Percentiles rank a stretch among this genome's conserved stretches.
Conservation (phyloP, 371 early-diverging fungal species). For the Mucor velutinosus region DNA sequence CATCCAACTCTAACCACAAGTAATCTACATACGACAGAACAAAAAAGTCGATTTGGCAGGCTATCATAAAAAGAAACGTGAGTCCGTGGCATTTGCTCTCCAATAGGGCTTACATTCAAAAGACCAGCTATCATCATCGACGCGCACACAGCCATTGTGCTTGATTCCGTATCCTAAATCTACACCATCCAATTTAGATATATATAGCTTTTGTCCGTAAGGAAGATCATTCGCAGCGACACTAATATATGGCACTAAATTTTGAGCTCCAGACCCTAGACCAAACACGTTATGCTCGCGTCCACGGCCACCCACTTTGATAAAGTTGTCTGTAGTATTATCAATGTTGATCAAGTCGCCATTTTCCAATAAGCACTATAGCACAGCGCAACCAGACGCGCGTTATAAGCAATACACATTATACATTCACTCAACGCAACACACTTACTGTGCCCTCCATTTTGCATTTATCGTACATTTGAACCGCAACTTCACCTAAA, state of each 20-base stretch:
- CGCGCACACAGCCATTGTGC: conserved; percentile 51
- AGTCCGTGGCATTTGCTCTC: too few species aligned
- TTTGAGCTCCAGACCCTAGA: conserved; percentile 29
- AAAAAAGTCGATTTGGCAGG: conserved; percentile 47
- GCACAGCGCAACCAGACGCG: background rate
- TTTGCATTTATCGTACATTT: conserved; percentile 28
- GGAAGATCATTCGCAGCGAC: conserved; percentile 39
- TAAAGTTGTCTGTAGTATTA: conserved; percentile 17
- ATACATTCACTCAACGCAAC: too few species aligned
- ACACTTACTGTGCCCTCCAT: conserved; percentile 42
- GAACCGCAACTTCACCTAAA: conserved; percentile 20
- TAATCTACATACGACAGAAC: conserved; percentile 34
- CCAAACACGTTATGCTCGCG: conserved; percentile 36
- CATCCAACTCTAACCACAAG: conserved; percentile 20
- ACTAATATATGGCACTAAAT: conserved; percentile 38
- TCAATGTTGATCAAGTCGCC: conserved; percentile 34
- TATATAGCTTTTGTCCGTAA: conserved; percentile 31
- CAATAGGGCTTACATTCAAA: conserved; percentile 34
- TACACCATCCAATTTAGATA: conserved; percentile 31
- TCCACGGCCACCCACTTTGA: conserved; percentile 23
- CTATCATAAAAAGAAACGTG: conserved; percentile 13
- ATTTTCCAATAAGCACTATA: conserved; percentile 33
- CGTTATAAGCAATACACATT: background rate
- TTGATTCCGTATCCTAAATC: conserved; percentile 17
- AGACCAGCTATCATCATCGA: conserved; percentile 43